phyloP scores from a whole-genome alignment of 768 basidiomycete species.

The Boletus patriciae region DNA sequence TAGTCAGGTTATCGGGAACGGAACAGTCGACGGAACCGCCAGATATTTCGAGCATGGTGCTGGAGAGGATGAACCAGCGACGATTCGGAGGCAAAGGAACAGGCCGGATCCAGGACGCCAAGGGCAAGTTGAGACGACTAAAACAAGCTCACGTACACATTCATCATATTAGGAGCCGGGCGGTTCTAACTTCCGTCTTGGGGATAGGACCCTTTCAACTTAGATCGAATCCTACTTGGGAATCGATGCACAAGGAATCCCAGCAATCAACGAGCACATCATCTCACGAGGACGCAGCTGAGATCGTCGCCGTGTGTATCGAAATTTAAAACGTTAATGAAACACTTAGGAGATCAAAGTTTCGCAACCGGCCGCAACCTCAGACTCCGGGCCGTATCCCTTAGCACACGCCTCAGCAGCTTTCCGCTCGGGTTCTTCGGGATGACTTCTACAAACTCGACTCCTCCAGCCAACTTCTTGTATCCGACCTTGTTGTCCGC shows the following conservation, averaged over 20 bases:
- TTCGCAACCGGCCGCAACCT: conserved; percentile 21
- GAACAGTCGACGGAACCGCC: conserved; percentile 33
- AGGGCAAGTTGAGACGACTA: not conserved
- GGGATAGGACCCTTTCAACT: not conserved
- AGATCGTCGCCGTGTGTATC: too few relatives aligned
- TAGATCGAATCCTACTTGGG: not conserved
- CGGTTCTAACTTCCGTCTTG: not conserved
- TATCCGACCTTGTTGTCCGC: conserved; percentile 58
- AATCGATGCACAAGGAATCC: not conserved
- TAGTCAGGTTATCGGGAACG: conserved; percentile 62
- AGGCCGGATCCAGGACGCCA: not conserved
- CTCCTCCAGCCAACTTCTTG: conserved; percentile 60
- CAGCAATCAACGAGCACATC: not conserved
- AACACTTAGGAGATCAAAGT: conserved; percentile 21
- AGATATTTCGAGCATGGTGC: conserved; percentile 24
- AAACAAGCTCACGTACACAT: not conserved
- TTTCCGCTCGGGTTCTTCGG: conserved; percentile 77
- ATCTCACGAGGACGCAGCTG: not conserved
- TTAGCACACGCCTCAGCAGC: conserved; percentile 53
- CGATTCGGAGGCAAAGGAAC: not conserved
- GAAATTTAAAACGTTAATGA: not conserved
- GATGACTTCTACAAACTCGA: conserved; percentile 60
- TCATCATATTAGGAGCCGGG: not conserved
- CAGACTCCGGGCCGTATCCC: conserved; percentile 45
- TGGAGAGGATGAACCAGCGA: not conserved